phyloP scores from a whole-genome alignment of 306 rosid genomes.

The Macrotyloma uniflorum region DNA sequence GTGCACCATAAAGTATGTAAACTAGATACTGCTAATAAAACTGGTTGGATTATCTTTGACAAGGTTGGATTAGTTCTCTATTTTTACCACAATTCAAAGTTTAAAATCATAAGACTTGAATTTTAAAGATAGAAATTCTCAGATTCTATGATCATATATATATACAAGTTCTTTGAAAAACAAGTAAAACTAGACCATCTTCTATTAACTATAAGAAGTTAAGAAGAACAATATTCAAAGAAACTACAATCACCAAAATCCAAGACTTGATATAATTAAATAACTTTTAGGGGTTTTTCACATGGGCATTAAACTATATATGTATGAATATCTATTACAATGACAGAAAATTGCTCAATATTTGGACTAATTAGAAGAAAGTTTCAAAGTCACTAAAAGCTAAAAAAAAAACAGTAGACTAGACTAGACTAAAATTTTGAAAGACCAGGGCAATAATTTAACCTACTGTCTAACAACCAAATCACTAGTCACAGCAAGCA shows the following conservation, averaged over 20 bases:
- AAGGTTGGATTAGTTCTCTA: not conserved
- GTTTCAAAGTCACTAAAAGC: not conserved
- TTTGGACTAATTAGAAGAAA: not conserved
- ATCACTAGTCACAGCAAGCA: not conserved
- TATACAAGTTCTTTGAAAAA: not conserved
- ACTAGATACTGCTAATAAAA: not conserved
- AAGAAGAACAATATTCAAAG: not conserved
- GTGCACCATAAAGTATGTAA: not conserved
- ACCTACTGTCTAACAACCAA: not conserved
- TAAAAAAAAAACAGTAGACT: not conserved
- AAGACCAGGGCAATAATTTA: not conserved
- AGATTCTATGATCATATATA: not conserved
- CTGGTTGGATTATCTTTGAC: constrained; percentile 33
- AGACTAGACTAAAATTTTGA: not conserved
- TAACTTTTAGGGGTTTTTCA: not conserved
- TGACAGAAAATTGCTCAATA: not conserved
- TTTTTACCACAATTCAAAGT: not conserved
- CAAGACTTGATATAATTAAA: not conserved
- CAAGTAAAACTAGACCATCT: not conserved
- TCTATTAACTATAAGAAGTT: not conserved
- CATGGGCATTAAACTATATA: not conserved
- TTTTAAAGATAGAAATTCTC: not conserved
- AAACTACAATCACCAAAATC: not conserved
- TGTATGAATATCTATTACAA: not conserved
- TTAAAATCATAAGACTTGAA: not conserved